Percentiles rank a stretch among this genome's conserved stretches.
Evolutionary conservation across 73 alveolate species (phyloP).

Genomic region (Paramecium sexaurelia): DNA sequence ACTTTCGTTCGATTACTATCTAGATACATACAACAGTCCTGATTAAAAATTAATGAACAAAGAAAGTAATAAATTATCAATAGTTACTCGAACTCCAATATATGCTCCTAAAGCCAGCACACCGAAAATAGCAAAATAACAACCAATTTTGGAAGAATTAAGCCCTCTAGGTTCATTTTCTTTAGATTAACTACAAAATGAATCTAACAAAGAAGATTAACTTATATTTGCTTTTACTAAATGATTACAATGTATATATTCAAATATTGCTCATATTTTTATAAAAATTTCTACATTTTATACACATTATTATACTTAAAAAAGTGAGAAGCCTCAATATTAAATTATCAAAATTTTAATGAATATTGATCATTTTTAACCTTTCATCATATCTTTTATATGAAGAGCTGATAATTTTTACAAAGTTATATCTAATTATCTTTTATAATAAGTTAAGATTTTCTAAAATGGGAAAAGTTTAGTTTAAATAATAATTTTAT

Average conservation of each 20-base stretch:
- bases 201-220: neutral
- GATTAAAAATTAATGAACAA: neutral
- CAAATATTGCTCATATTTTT: no score
- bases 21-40: neutral
- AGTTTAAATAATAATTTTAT: no score
- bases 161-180: conserved; percentile 1
- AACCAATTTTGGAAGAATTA: neutral
- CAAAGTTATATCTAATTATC: no score
- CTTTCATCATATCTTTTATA: no score
- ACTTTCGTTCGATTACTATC: neutral
- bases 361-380: no score
- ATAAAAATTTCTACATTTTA: neutral
- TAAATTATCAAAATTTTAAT: no score
- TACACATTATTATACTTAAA: no score
- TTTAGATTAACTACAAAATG: conserved; percentile 18
- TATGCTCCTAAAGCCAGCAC: conserved; percentile 31
- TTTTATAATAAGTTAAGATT: no score
- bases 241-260: neutral
- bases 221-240: neutral
- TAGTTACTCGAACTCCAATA: conserved; percentile 47
- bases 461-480: no score
- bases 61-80: neutral
- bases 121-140: neutral
- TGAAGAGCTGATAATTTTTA: no score
- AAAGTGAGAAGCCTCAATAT: no score